Base-by-base conservation (phyloP, 768 basidiomycete genomes). In the Pleurotus citrinopileatus region DNA sequence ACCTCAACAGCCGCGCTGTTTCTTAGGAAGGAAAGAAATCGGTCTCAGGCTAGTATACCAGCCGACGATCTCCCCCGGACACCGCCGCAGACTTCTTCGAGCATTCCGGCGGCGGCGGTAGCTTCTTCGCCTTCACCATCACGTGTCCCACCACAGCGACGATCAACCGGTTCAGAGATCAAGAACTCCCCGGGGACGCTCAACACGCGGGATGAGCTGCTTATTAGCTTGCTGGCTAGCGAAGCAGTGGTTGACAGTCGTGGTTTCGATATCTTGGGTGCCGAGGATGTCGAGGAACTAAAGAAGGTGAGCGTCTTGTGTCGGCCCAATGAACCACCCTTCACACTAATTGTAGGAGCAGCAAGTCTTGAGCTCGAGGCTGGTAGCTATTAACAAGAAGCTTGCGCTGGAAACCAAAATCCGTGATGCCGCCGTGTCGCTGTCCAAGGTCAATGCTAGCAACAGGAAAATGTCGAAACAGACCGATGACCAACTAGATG, bases 231-330 rank as follows among this genome's bases (percentile, higher is more conserved):
- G 36, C 73, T 98, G 59, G 90, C 94, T 37, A 94, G 94, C 52
- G 94, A 98, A 69, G 96, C 96, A 3, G 83, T 91, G 37, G 86
- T 98, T n/a, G 94, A 98, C 62, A 91, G 91, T 62, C 84, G 89
- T 26, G 83, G 83, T 42, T 91, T 82, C 64, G 83, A 87, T 51
- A 86, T 97, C 19, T 74, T 95, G 40, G 81, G 78, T 37, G 75
- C 67, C 7, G 74, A 74, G 59, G 75, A 79, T 55, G 74, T 81
- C 19, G 81, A 79, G 52, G 76, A 76, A 34, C 65, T 79, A 42
- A 78, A 77, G 68, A 80, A 79, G 73, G 80, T 75, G 55, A 17
- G 67, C 17, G 3, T 26, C 10, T 42, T 22, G 32, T 47, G 22
- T 36, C 22, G 37, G 20, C 43, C 13, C 45, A 23, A 57, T 26